phyloP scores from a whole-genome alignment of 2,329 filamentous ascomycete genomes.

The Dactylellina haptotyla region DNA sequence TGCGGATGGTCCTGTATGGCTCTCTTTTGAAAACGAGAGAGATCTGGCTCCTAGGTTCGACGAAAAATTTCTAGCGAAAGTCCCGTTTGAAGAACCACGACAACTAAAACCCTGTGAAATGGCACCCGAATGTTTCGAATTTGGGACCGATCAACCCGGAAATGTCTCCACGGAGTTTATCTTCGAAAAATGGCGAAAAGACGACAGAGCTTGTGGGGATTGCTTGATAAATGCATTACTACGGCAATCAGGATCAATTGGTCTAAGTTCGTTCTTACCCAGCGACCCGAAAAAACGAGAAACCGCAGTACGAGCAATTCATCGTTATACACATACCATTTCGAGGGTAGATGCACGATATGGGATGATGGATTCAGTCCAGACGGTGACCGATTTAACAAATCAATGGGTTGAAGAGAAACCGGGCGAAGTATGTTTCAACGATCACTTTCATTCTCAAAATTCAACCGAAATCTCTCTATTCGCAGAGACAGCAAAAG shows the following conservation, averaged over 20 bases:
- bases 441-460: conserved; percentile 41
- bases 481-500: conserved; percentile 29
- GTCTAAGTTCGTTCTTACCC: conserved; percentile 24
- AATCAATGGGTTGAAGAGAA: conserved; percentile 23
- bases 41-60: conserved; percentile 26
- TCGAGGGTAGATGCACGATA: conserved; percentile 44
- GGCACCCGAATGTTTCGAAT: conserved; percentile 26
- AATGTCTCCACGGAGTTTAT: conserved; percentile 12
- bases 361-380: conserved; percentile 43
- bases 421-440: conserved; percentile 41
- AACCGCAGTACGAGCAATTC: conserved; percentile 9
- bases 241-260: conserved; percentile 23
- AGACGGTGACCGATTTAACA: conserved; percentile 1
- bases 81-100: conserved; percentile 18
- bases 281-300: conserved; percentile 10
- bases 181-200: conserved; percentile 40
- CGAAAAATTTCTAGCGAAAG: background rate
- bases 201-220: conserved; percentile 28
- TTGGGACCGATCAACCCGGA: background rate
- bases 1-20: conserved; percentile 38
- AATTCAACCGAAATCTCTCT: conserved; percentile 10
- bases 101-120: conserved; percentile 29
- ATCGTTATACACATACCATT: conserved; percentile 35
- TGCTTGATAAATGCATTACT: conserved; percentile 45
- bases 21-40: conserved; percentile 31